These are phyloP conservation scores for Chlamydomonas schloesseri DNA, from an alignment of 139 green algal species.

Conservation along the genomic window DNA sequence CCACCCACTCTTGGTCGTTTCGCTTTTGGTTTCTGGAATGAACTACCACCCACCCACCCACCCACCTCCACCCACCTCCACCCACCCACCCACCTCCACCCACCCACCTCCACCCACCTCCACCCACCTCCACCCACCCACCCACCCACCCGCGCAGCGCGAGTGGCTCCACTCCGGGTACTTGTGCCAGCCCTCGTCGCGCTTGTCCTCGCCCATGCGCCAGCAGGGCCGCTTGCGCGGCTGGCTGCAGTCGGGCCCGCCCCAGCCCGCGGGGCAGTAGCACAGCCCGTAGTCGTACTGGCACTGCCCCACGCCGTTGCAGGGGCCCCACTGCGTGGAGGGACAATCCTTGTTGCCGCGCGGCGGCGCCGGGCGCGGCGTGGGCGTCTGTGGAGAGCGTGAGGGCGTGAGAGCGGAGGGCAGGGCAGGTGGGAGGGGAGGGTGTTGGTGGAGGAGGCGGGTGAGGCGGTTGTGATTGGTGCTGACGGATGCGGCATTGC, in stretches of 20 bases:
- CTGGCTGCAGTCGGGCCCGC: constrained; percentile 57
- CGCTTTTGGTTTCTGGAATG: too few species aligned
- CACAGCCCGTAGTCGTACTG: constrained; percentile 58
- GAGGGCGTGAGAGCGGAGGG: not conserved
- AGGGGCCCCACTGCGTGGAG: constrained; percentile 25
- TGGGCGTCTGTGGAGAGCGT: not conserved
- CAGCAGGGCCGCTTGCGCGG: constrained; percentile 63
- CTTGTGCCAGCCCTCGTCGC: constrained; percentile 44
- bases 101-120: not conserved
- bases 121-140: not conserved
- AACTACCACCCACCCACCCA: too few species aligned
- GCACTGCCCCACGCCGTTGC: constrained; percentile 59
- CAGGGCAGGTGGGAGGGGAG: not conserved
- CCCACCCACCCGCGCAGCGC: constrained; percentile 41
- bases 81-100: too few species aligned
- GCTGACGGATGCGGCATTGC: too few species aligned
- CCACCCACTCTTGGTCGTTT: too few species aligned
- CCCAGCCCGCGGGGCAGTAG: constrained; percentile 63
- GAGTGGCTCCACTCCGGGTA: constrained; percentile 52
- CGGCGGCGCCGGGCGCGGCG: not conserved
- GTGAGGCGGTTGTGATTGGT: not conserved
- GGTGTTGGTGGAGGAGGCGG: not conserved
- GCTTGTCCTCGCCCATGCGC: constrained; percentile 61
- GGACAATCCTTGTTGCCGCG: constrained; percentile 47
- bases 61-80: too few species aligned